Conservation (phyloP, 23 red algal genomes). For the Pyropia yezoensis region DNA sequence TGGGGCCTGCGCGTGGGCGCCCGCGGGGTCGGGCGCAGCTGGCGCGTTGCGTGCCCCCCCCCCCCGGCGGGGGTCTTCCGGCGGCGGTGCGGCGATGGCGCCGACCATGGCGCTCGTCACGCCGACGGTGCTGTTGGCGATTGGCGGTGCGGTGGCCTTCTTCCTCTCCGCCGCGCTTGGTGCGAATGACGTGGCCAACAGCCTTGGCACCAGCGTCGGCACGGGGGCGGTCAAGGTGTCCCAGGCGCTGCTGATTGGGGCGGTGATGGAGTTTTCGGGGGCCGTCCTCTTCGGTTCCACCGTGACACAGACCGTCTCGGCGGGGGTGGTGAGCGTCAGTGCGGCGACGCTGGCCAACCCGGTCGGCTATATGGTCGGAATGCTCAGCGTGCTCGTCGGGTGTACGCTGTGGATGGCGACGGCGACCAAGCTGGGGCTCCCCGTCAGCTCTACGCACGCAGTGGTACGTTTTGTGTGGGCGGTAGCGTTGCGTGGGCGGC, state of each 20-base stretch:
- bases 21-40: no score
- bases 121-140: conserved; percentile 25
- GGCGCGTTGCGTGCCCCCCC: no score
- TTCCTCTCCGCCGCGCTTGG: conserved; percentile 72
- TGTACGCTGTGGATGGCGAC: conserved; percentile 81
- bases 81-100: no score
- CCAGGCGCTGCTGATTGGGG: conserved; percentile 83
- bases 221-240: conserved; percentile 77
- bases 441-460: conserved; percentile 91
- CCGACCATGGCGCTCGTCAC: conserved; percentile 21
- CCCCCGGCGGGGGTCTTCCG: no score
- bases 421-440: conserved; percentile 87
- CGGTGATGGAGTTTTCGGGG: conserved; percentile 96
- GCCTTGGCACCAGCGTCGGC: conserved; percentile 87
- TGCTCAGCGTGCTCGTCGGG: conserved; percentile 79
- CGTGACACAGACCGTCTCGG: conserved; percentile 94
- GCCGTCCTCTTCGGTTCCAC: conserved; percentile 89
- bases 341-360: conserved; percentile 33
- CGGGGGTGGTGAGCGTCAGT: conserved; percentile 62
- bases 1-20: no score
- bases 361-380: conserved; percentile 81
- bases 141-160: conserved; percentile 63
- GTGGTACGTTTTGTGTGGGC: conserved; percentile 23
- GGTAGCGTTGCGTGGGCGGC: no score
- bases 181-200: conserved; percentile 95